phyloP scores from a whole-genome alignment of 2,329 filamentous ascomycete species.

The Paracoccidioides brasiliensis region DNA sequence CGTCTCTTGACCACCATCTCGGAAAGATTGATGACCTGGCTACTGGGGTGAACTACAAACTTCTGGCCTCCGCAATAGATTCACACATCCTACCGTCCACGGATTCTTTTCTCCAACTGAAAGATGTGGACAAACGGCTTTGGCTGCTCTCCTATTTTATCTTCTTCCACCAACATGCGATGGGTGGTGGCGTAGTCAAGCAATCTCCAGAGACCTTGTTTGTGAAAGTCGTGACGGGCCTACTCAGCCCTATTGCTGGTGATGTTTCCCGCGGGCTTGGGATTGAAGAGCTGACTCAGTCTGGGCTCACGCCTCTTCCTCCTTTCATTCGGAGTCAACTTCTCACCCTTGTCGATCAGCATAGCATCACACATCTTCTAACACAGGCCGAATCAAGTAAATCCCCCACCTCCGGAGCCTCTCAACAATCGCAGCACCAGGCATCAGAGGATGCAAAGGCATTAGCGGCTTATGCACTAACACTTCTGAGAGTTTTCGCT shows the following conservation, averaged over 20 bases:
- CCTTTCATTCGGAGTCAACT: slow-evolving; percentile 54
- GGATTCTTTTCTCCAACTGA: slow-evolving; percentile 18
- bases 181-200: slow-evolving; percentile 23
- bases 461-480: slow-evolving; percentile 75
- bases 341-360: slow-evolving; percentile 57
- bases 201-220: slow-evolving; percentile 40
- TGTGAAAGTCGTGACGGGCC: slow-evolving; percentile 41
- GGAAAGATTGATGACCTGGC: slow-evolving; percentile 32
- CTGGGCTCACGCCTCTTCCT: slow-evolving; percentile 21
- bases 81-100: slow-evolving; percentile 17
- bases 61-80: slow-evolving; percentile 30
- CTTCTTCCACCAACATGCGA: slow-evolving; percentile 41
- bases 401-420: slow-evolving; percentile 14
- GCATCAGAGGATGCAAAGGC: slow-evolving; percentile 51
- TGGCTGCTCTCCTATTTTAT: slow-evolving; percentile 50
- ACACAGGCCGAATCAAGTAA: slow-evolving; percentile 27
- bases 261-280: slow-evolving; percentile 42
- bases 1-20: slow-evolving; percentile 26
- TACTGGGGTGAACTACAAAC: slow-evolving; percentile 38
- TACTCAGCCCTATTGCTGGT: slow-evolving; percentile 44
- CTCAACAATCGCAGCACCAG: slow-evolving; percentile 18
- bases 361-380: slow-evolving; percentile 55
- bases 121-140: slow-evolving; percentile 32
- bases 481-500: slow-evolving; percentile 75
- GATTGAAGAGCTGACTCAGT: slow-evolving; percentile 20